A percentile compares a stretch with the other conserved stretches of the same genome.
Evolutionary conservation across 306 rosid genomes (phyloP).

Genomic region (Pterocarpus santalinus): DNA sequence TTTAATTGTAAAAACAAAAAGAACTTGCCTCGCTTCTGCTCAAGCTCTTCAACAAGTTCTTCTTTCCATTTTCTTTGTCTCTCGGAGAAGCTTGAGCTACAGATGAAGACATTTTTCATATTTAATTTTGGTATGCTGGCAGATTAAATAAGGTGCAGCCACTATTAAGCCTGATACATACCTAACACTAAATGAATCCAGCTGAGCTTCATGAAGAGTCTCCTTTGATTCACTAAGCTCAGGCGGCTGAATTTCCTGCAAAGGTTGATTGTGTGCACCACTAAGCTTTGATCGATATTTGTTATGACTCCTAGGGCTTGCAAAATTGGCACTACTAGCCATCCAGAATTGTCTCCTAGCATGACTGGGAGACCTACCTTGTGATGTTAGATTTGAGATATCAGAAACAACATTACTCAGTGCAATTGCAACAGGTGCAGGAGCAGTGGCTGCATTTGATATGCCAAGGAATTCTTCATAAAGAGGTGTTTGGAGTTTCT

Average conservation of each 20-base stretch:
- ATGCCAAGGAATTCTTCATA: slow-evolving; percentile 79
- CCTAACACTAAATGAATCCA: slow-evolving; percentile 65
- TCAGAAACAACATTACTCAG: slow-evolving; percentile 58
- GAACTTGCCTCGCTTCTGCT: slow-evolving; percentile 76
- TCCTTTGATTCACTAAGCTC: slow-evolving; percentile 69
- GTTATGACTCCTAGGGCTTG: slow-evolving; percentile 59
- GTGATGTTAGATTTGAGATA: slow-evolving; percentile 61
- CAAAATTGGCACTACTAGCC: slow-evolving; percentile 49
- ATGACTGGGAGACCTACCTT: slow-evolving; percentile 68
- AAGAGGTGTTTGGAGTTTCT: slow-evolving; percentile 88
- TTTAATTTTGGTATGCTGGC: slow-evolving; percentile 18
- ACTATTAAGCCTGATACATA: slow-evolving; percentile 44
- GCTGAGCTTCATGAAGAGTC: slow-evolving; percentile 56
- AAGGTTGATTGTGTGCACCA: slow-evolving; percentile 59
- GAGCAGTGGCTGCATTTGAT: slow-evolving; percentile 62
- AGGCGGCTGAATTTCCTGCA: slow-evolving; percentile 85
- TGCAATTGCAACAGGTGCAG: slow-evolving; percentile 51
- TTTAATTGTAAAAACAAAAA: slow-evolving; percentile 8
- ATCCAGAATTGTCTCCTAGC: slow-evolving; percentile 72
- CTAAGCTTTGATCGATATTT: slow-evolving; percentile 56
- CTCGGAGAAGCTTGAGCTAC: slow-evolving; percentile 76
- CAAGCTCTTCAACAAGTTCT: slow-evolving; percentile 87
- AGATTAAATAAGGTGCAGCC: slow-evolving; percentile 40
- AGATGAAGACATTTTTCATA: slow-evolving; percentile 26
- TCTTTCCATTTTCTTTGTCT: slow-evolving; percentile 91